Evolutionary conservation across 345 rosid genomes (phyloP), one percentile per base, ranked within the genome.

Genomic region (Eucalyptus cloeziana): DNA sequence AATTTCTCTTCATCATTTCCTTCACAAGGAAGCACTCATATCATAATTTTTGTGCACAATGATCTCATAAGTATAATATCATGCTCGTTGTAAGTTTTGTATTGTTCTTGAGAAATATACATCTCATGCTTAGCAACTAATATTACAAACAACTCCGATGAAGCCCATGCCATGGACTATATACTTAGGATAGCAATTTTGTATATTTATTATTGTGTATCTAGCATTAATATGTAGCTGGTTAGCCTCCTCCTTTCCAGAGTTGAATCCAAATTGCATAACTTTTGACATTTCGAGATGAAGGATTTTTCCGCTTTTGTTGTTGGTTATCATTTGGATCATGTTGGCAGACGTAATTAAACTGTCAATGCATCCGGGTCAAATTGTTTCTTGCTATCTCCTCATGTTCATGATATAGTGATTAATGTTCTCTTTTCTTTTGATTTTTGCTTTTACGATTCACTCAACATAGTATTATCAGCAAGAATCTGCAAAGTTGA

Each of bases 401-500:
- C 13, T 76, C 47, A 51, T 30, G 87, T 51, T 33, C 60, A 25
- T 40, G 60, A 86, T 67, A 58, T 5, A 30, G 43, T 17, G 37
- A 30, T 33, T 37, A 33, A 49, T 79, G n/a, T 54, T 27, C 37
- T 51, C 30, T 30, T 89, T 51, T 56, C 31, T n/a, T 33, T 51
- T n/a, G 50, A 50, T 56, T 50, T 56, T 19, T 51, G 83, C 83
- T 27, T 19, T 37, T 5, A 21, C 83, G 27, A 19, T 76, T 76
- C 45, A 76, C 10, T 85, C 16, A 27, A 86, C 90, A 64, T 90
- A 98, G 99, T 98, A 97, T 90, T 97, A 98, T 90, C 99, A 98
- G 87, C 99, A 97, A 92, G 99, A 98, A 91, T 98, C 99, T 64
- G 97, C 97, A 51, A 98, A 98, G 94, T 94, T 98, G 85, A 91